Conservation (phyloP, 225 moss, liverwort and hornwort species). For the Polytrichum formosum region DNA sequence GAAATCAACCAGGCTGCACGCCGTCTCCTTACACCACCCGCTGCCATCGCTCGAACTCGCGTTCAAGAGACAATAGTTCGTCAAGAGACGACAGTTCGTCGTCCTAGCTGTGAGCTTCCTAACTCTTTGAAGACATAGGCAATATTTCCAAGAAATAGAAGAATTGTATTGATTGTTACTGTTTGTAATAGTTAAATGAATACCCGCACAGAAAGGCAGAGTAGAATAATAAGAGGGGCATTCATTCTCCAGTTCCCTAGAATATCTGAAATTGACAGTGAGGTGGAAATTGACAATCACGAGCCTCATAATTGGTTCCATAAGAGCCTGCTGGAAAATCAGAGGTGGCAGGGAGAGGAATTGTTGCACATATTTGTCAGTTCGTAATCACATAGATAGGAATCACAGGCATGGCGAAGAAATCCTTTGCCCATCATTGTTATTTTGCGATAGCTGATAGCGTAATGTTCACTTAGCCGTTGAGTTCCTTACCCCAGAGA, state of each 20-base stretch:
- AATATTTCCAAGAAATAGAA: background rate
- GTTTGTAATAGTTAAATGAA: background rate
- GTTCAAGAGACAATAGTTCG: no score
- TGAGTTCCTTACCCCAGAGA: background rate
- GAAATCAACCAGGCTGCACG: conserved; percentile 27
- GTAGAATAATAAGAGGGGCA: background rate
- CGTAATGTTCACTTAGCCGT: no score
- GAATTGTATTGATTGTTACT: background rate
- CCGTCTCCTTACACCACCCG: conserved; percentile 30
- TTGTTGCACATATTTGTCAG: background rate
- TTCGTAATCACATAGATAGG: background rate
- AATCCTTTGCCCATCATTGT: no score
- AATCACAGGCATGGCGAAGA: no score
- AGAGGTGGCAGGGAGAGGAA: background rate
- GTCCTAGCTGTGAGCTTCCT: conserved; percentile 22
- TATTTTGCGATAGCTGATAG: no score
- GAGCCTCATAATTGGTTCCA: no score
- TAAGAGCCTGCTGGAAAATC: background rate
- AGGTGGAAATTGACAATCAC: background rate
- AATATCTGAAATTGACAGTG: background rate
- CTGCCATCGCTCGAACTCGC: conserved; percentile 5
- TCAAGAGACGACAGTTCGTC: background rate
- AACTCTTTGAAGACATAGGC: background rate
- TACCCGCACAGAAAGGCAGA: background rate
- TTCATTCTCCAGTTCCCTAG: background rate